A percentile compares a stretch with the other conserved stretches of the same genome.
These are phyloP conservation scores for Diophrys sp. DNA, from an alignment of 73 alveolate genomes.

Conservation along the genomic window DNA sequence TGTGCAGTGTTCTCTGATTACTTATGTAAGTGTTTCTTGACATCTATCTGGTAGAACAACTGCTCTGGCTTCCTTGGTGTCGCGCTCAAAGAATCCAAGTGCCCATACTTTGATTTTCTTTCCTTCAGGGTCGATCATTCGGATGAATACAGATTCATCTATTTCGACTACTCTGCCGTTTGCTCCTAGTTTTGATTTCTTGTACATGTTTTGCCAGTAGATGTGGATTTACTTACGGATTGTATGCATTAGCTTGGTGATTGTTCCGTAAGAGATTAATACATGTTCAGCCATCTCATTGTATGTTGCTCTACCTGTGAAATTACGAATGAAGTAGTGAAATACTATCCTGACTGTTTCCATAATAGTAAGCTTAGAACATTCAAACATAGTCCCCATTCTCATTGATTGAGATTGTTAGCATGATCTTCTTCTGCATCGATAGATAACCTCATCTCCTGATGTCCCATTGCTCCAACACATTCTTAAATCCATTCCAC, in stretches of 20 bases:
- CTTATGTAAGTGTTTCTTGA: slow-evolving; percentile 3
- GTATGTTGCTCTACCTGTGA: slow-evolving; percentile 15
- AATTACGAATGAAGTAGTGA: slow-evolving; percentile 15
- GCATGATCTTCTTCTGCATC: too few species aligned
- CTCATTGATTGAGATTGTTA: too few species aligned
- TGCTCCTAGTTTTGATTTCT: slow-evolving; percentile 26
- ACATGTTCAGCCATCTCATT: slow-evolving; percentile 24
- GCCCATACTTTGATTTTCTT: slow-evolving; percentile 22
- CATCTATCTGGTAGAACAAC: slow-evolving; percentile 18
- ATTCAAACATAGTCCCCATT: too few species aligned
- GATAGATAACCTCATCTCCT: too few species aligned
- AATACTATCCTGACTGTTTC: slow-evolving; percentile 23
- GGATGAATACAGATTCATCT: slow-evolving; percentile 36
- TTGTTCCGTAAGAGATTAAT: not conserved
- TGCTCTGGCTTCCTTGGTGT: slow-evolving; percentile 29
- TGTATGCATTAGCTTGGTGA: slow-evolving; percentile 14
- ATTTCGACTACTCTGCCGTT: slow-evolving; percentile 37
- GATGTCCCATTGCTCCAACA: too few species aligned
- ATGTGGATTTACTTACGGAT: slow-evolving; percentile 8
- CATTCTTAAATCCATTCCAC: too few species aligned
- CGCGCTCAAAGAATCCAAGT: slow-evolving; percentile 38
- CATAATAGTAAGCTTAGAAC: too few species aligned
- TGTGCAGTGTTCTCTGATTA: slow-evolving; percentile 31
- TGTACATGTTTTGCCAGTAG: too few species aligned
- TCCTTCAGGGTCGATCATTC: slow-evolving; percentile 26